Evolutionary conservation across 1,139 yeast genomes (phyloP).

Genomic region (Taphrina wiesneri): DNA sequence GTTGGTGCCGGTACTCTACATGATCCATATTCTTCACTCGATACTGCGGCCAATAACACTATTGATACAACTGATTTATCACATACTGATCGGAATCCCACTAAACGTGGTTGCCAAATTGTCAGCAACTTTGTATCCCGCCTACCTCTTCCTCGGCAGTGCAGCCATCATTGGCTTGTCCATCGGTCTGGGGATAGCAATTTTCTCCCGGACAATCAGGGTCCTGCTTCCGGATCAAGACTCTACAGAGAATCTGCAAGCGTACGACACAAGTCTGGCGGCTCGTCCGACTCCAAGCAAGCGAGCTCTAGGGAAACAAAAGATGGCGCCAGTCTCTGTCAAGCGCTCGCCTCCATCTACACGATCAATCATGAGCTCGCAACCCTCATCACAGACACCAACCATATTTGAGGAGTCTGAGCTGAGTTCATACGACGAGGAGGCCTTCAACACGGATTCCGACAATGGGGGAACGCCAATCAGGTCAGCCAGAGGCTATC

Average conservation of each 20-base stretch:
- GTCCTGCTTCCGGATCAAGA: neutral
- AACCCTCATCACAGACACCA: slow-evolving; percentile 10
- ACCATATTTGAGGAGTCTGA: slow-evolving; percentile 21
- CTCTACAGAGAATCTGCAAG: neutral
- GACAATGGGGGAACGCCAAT: slow-evolving; percentile 2
- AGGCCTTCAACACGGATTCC: slow-evolving; percentile 10
- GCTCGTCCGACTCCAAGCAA: neutral
- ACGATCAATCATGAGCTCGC: slow-evolving; percentile 13
- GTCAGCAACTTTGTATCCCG: slow-evolving; percentile 3
- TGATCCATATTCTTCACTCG: slow-evolving; percentile 1
- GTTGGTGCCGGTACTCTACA: slow-evolving; percentile 1
- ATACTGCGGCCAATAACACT: slow-evolving; percentile 11
- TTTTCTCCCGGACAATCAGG: neutral
- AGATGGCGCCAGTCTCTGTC: neutral
- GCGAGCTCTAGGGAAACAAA: neutral
- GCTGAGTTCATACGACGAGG: slow-evolving; percentile 14
- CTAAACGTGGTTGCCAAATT: neutral
- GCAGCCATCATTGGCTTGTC: slow-evolving; percentile 13
- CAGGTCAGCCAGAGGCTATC: neutral
- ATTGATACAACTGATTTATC: neutral
- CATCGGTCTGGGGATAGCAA: slow-evolving; percentile 1
- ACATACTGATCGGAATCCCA: slow-evolving; percentile 5
- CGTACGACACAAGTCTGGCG: neutral
- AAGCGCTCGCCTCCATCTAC: slow-evolving; percentile 19
- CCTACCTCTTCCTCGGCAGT: slow-evolving; percentile 21